Percentiles rank a stretch among this genome's conserved stretches.
These are phyloP conservation scores for Panicum virgatum DNA, from an alignment of 202 grass and related monocot species.

Conservation along the genomic window DNA sequence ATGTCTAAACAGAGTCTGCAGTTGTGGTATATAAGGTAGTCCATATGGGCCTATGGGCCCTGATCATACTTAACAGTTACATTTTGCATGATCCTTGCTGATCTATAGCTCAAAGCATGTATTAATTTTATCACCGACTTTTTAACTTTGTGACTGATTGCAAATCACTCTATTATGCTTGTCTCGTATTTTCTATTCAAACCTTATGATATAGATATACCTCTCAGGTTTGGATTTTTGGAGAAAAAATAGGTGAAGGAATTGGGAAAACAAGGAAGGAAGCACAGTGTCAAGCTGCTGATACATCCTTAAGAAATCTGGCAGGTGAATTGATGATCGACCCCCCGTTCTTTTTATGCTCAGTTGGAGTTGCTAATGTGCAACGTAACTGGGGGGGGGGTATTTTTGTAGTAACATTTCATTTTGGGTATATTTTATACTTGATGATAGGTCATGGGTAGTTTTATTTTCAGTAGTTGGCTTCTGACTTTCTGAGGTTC, in stretches of 20 bases:
- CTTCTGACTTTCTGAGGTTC: slow-evolving; percentile 10
- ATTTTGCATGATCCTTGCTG: neutral
- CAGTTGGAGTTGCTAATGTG: slow-evolving; percentile 8
- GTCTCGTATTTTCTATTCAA: neutral
- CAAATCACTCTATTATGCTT: slow-evolving; percentile 22
- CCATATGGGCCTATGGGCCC: too few relatives aligned
- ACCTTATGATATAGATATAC: slow-evolving; percentile 19
- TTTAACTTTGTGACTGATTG: slow-evolving; percentile 20
- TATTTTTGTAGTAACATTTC: neutral
- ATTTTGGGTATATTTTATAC: neutral
- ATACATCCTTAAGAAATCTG: slow-evolving; percentile 73
- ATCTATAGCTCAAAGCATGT: neutral
- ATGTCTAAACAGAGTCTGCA: too few relatives aligned
- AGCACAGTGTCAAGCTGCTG: slow-evolving; percentile 64
- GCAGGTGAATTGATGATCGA: slow-evolving; percentile 49
- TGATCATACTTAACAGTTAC: too few relatives aligned
- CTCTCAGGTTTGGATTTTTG: slow-evolving; percentile 87
- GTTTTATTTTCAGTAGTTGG: slow-evolving; percentile 20
- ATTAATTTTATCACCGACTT: slow-evolving; percentile 3
- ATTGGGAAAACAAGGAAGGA: slow-evolving; percentile 86
- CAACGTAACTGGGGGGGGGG: neutral
- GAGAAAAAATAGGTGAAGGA: slow-evolving; percentile 87
- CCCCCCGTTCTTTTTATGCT: neutral
- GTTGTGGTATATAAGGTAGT: too few relatives aligned
- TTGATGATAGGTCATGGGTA: neutral